Percentiles rank a stretch among this genome's conserved stretches.
Conservation (phyloP, 2,329 filamentous ascomycete species). For the Fusarium hostae region DNA sequence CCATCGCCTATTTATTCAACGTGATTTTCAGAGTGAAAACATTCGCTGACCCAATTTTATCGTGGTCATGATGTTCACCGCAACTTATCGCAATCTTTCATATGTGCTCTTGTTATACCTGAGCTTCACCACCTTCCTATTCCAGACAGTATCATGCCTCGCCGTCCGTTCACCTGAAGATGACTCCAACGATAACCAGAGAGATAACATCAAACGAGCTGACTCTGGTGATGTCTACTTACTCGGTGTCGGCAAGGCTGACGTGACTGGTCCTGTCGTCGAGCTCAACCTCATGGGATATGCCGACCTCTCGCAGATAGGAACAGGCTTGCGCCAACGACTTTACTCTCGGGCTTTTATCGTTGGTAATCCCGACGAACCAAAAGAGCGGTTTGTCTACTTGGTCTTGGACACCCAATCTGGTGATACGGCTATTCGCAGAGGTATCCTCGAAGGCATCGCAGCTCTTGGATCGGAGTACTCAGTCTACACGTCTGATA, state of each 20-base stretch:
- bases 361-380: not conserved
- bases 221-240: not conserved
- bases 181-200: fast-evolving
- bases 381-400: not conserved
- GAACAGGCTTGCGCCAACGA: not conserved
- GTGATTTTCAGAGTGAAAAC: fast-evolving
- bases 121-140: not conserved
- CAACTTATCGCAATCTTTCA: not conserved
- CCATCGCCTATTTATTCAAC: fast-evolving
- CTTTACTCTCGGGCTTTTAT: conserved; percentile 8
- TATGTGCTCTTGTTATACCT: not conserved
- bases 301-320: not conserved
- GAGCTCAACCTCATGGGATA: conserved; percentile 21
- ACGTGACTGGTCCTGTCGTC: conserved; percentile 8
- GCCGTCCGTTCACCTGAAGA: not conserved
- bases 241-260: conserved; percentile 11
- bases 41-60: not conserved
- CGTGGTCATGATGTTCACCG: not conserved
- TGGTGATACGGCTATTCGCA: not conserved
- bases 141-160: not conserved
- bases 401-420: not conserved
- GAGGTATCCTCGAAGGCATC: not conserved
- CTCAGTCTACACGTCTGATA: not conserved
- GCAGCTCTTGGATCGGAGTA: conserved; percentile 1
- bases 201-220: not conserved